A percentile compares a stretch with the other conserved stretches of the same genome.
Evolutionary conservation across 257 asterid genomes (phyloP).

Genomic region (Solanum infundibuliforme): DNA sequence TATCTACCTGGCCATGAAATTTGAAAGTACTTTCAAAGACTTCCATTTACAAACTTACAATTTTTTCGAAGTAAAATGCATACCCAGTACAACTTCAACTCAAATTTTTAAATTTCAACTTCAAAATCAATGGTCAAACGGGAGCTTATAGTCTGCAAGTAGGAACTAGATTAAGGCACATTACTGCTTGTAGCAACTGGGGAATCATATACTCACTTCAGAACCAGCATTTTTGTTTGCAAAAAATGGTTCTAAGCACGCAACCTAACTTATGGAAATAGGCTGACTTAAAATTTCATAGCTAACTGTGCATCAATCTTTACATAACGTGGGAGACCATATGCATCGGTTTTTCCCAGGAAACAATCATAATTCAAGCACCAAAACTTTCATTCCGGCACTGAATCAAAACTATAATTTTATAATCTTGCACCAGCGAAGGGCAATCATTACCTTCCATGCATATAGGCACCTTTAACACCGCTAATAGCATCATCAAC

Average conservation of each 20-base stretch:
- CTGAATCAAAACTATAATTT: background rate
- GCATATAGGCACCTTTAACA: conserved; percentile 46
- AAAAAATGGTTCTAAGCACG: background rate
- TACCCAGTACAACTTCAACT: background rate
- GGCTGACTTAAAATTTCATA: background rate
- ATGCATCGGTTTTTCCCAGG: background rate
- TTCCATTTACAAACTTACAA: background rate
- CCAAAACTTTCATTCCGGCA: background rate
- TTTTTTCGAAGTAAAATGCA: background rate
- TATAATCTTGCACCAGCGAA: background rate
- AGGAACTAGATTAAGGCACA: background rate
- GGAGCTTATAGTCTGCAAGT: background rate
- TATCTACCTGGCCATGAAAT: too few relatives aligned
- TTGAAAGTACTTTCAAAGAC: background rate
- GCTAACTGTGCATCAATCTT: conserved; percentile 2
- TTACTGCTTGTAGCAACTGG: background rate
- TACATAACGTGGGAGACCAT: background rate
- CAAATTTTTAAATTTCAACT: background rate
- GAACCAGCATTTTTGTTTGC: background rate
- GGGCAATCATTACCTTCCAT: conserved; percentile 43
- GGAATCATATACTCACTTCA: background rate
- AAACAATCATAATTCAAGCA: background rate
- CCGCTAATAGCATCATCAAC: conserved; percentile 61
- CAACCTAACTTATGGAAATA: background rate
- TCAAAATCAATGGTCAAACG: background rate